Evolutionary conservation across 2,329 filamentous ascomycete genomes (phyloP), one percentile per base, ranked within the genome.

Genomic region (Ambrosiella beaveri): DNA sequence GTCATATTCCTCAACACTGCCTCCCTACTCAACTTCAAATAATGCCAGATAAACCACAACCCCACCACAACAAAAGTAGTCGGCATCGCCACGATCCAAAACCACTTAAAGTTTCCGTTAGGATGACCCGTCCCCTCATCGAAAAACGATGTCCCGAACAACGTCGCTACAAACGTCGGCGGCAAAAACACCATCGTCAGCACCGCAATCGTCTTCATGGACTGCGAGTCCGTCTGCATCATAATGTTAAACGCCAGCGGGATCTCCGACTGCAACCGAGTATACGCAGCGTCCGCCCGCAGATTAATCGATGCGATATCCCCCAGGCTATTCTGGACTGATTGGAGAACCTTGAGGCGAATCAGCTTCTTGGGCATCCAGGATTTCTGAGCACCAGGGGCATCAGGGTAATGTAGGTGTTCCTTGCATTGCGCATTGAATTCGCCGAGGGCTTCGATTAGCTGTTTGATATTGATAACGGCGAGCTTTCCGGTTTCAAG

Each of bases 161-260:
- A 37, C 39, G 59, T 47, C 1, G 59, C 56, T 39, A 54, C 55
- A 50, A 61, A 61, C 13, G 57, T 61, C 6, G 50, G 50, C 7
- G 60, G 60, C n/a, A 61, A 38, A 52, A 61, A 59, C 12, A 59
- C 17, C 60, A 61, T 61, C 6, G 60, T 61, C 50, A 61, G 44
- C 9, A 59, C n/a, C 45, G 60, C 52, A 45, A 61, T 61, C 15
- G 57, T 56, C 19, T 59, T 57, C 57, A 61, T 61, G 5, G 60
- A 54, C 15, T 51, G 47, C 19, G 57, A 59, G 36, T 61, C 60
- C 6, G 35, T 27, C n/a, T 57, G 49, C 8, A 27, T 57, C 12
- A 50, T 38, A n/a, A 57, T 39, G 15, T 57, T 57, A n/a, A 57
- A 57, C 1, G 56, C 47, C 13, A 57, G 39, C 9, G 45, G 56